Conservation (phyloP, 495 filamentous ascomycete species). For the Xylaria cubensis region DNA sequence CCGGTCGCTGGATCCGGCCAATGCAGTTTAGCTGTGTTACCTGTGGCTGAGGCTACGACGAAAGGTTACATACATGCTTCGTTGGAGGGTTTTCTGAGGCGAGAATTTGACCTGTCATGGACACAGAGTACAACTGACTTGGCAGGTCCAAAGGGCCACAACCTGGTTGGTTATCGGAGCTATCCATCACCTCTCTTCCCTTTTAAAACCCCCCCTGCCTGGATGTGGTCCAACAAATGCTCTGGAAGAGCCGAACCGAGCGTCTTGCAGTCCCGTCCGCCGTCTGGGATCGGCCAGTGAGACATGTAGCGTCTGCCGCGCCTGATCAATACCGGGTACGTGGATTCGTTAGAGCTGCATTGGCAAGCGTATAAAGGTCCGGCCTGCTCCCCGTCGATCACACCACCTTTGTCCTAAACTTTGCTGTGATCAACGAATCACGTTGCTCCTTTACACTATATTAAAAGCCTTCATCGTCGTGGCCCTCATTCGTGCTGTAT, state of each 20-base stretch:
- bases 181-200: conserved; percentile 15
- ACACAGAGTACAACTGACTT: neutral
- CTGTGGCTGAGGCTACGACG: conserved; percentile 12
- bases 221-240: conserved; percentile 12
- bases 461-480: neutral
- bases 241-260: conserved; percentile 24
- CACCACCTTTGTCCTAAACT: neutral
- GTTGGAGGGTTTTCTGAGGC: neutral
- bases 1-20: conserved; percentile 7
- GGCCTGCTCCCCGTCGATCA: conserved; percentile 15
- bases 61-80: neutral
- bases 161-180: conserved; percentile 6
- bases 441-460: neutral
- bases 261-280: conserved; percentile 24
- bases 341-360: conserved; percentile 14
- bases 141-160: neutral
- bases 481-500: neutral
- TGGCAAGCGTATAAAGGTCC: conserved; percentile 16
- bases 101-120: conserved; percentile 22
- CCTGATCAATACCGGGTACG: conserved; percentile 24
- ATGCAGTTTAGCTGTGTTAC: conserved; percentile 10
- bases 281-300: conserved; percentile 21
- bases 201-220: conserved; percentile 7
- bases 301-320: conserved; percentile 20
- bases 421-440: neutral